Percentiles rank a stretch among this genome's conserved stretches.
Evolutionary conservation across 768 basidiomycete genomes (phyloP).

Genomic region (Lactarius vividus): DNA sequence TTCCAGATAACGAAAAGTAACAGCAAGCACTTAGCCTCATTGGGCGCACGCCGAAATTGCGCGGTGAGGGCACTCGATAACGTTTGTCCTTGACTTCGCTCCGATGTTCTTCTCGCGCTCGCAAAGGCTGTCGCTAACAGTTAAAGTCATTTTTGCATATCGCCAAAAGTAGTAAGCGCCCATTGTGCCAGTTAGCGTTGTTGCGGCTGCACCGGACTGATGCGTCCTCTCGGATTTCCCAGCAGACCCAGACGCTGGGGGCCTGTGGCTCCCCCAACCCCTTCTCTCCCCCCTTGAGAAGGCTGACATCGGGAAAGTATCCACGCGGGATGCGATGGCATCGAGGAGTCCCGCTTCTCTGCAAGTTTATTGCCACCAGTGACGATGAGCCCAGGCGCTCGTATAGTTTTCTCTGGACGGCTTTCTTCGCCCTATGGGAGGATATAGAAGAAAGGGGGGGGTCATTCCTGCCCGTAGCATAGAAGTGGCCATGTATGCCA

Average conservation of each 20-base stretch:
- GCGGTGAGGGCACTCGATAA: background rate
- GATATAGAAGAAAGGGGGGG: background rate
- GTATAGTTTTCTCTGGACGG: background rate
- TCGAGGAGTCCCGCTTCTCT: background rate
- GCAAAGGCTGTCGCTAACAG: background rate
- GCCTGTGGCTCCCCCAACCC: background rate
- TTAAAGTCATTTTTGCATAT: background rate
- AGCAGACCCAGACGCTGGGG: background rate
- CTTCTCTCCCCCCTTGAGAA: background rate
- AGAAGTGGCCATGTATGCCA: slow-evolving; percentile 1
- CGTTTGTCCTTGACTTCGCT: background rate
- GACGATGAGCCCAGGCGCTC: background rate
- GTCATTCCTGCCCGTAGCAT: background rate
- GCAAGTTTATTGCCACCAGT: background rate
- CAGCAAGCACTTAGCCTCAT: background rate
- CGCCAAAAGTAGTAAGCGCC: background rate
- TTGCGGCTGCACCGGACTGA: background rate
- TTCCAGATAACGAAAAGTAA: background rate
- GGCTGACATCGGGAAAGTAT: background rate
- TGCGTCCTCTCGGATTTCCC: background rate
- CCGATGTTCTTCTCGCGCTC: background rate
- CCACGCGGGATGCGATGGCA: background rate
- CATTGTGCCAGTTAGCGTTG: background rate
- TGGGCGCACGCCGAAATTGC: background rate
- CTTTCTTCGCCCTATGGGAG: background rate